Conservation (phyloP, 2,329 filamentous ascomycete genomes). For the Cladosporium colombiae region DNA sequence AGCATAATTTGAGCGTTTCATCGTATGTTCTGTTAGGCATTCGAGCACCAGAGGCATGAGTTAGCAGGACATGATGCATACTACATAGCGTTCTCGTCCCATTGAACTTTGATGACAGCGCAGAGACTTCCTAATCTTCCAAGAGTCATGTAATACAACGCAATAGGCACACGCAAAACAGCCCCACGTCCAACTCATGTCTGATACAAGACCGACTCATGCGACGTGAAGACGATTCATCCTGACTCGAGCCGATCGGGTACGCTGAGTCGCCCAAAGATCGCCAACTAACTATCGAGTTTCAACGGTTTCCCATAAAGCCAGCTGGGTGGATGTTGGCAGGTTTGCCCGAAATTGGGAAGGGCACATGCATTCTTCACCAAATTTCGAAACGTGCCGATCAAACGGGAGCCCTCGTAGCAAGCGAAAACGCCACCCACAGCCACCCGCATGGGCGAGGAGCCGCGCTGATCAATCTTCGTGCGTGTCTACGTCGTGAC, state of each 20-base stretch:
- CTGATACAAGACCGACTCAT: neutral
- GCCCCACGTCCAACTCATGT: neutral
- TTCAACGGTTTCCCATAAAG: conserved; percentile 5
- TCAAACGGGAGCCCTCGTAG: conserved; percentile 1
- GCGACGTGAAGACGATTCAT: neutral
- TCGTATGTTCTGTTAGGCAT: neutral
- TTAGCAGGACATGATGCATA: neutral
- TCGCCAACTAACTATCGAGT: neutral
- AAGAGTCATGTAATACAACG: neutral
- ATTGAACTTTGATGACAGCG: neutral
- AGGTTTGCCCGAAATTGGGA: neutral
- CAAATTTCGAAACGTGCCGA: conserved; percentile 9
- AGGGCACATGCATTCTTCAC: neutral
- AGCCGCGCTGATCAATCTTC: conserved; percentile 2
- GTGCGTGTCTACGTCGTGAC: neutral
- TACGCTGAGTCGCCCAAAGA: neutral
- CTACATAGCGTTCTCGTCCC: neutral
- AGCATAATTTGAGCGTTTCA: neutral
- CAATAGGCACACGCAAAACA: neutral
- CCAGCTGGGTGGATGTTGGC: neutral
- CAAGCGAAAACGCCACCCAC: conserved; percentile 8
- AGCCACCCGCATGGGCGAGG: neutral
- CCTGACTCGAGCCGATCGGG: neutral
- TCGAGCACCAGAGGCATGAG: neutral
- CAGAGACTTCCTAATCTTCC: neutral